Evolutionary conservation across 1,139 yeast genomes (phyloP), one percentile per base, ranked within the genome.

Genomic region (Candida dubliniensis): DNA sequence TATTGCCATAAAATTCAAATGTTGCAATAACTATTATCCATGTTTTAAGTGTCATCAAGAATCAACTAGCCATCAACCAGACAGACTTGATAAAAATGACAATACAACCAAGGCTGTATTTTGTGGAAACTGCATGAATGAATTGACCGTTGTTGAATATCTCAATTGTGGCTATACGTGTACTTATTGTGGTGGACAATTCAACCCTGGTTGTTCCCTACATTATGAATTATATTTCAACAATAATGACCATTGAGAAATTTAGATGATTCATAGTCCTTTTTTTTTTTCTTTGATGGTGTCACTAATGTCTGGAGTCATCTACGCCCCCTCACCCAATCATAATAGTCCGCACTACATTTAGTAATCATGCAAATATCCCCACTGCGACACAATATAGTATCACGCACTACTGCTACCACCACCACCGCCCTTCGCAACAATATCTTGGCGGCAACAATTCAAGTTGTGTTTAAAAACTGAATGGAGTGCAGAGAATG

Each of bases 1-100:
- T n/a, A 67, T 74, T 2, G 77, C 77, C 13, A 57, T 74, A 43
- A 68, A 66, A 49, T 71, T 69, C 55, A 63, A 61, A 45, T 74
- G 78, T 53, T 74, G 78, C 50, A 50, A 43, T 12, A 27, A 46
- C 8, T 73, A 61, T 46, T 74, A 59, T 47, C 75, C 77, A 1
- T 74, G 78, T 54, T 69, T 56, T 53, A 51, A 69, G 52, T 74
- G 78, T 49, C 78, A 74, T 49, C 49, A 52, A 10, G 61, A 57
- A 31, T 42, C 38, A 9, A 38, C 39, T 5, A 40, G 40, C 25
- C 70, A 65, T 42, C 39, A 34, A 5, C 38, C 55, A 6, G 35
- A 40, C 26, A 53, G 54, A 34, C 64, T 67, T 61, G 38, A 53
- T 34, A 24, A 27, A 11, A 13, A 34, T 1, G 63, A 59, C 10